A percentile compares a stretch with the other conserved stretches of the same genome.
These are phyloP conservation scores for Lasiodiplodia sp. DNA, from an alignment of 2,329 filamentous ascomycete species.

Conservation along the genomic window DNA sequence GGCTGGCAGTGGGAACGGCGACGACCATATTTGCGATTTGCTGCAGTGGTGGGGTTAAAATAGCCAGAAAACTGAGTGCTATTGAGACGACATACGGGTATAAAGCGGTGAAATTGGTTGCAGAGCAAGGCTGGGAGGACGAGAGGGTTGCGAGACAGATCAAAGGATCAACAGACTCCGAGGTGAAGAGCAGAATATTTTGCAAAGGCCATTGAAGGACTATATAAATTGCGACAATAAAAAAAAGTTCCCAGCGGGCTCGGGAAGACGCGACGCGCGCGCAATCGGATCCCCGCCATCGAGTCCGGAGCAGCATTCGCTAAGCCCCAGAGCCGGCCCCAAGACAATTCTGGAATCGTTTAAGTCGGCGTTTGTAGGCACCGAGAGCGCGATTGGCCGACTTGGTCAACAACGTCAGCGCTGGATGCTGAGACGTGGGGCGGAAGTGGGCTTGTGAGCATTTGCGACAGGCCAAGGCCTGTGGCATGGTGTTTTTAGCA, in stretches of 20 bases:
- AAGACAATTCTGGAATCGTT: constrained; percentile 21
- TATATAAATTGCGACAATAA: constrained; percentile 18
- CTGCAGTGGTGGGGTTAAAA: constrained; percentile 34
- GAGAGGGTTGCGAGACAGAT: neutral
- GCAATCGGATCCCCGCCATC: constrained; percentile 24
- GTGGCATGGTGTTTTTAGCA: constrained; percentile 22
- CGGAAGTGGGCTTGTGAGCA: neutral
- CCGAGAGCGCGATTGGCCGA: constrained; percentile 12
- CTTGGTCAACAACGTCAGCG: constrained; percentile 1
- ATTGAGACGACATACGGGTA: constrained; percentile 2
- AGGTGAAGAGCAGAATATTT: neutral
- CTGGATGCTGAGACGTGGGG: constrained; percentile 5
- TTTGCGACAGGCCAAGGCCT: neutral
- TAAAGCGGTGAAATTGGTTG: neutral
- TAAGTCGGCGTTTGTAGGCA: neutral
- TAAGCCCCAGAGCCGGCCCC: neutral
- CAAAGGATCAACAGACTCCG: neutral
- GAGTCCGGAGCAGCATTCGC: constrained; percentile 6
- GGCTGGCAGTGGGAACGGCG: constrained; percentile 56
- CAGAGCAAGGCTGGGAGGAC: neutral
- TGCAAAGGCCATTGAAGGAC: neutral
- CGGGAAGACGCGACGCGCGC: constrained; percentile 24
- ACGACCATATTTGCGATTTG: constrained; percentile 43
- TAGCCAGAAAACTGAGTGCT: neutral
- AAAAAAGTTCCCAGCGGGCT: constrained; percentile 5